Evolutionary conservation across 2,329 filamentous ascomycete genomes (phyloP).

Genomic region (Gnomoniopsis smithogilvyi): DNA sequence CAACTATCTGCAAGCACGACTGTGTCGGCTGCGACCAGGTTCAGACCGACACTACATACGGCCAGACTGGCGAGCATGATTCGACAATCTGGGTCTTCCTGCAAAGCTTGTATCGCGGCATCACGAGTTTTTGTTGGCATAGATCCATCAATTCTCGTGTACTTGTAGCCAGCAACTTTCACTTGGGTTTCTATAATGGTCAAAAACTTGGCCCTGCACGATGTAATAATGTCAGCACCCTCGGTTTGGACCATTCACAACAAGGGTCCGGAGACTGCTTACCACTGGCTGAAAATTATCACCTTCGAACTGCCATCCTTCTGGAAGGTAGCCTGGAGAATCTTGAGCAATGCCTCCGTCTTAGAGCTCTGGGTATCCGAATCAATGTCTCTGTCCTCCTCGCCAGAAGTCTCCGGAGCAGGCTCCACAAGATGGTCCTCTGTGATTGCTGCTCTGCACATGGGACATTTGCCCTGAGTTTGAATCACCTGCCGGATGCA

Average conservation of each 20-base stretch:
- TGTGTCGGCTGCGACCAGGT: constrained; percentile 81
- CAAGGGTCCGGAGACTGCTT: not conserved
- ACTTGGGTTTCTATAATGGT: constrained; percentile 70
- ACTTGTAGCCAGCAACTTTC: constrained; percentile 55
- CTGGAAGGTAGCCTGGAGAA: constrained; percentile 66
- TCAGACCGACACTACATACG: constrained; percentile 82
- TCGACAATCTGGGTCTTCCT: constrained; percentile 62
- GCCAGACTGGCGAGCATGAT: constrained; percentile 79
- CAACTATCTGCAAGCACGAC: constrained; percentile 79
- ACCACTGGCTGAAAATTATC: constrained; percentile 73
- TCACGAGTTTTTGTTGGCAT: constrained; percentile 74
- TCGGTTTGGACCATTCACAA: not conserved
- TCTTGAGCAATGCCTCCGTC: constrained; percentile 73
- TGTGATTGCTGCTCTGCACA: constrained; percentile 71
- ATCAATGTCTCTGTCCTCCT: constrained; percentile 52
- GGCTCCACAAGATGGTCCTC: constrained; percentile 63
- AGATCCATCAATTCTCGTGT: constrained; percentile 73
- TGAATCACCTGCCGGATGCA: constrained; percentile 76
- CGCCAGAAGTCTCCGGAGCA: constrained; percentile 50
- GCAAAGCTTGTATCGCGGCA: constrained; percentile 63
- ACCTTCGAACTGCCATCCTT: constrained; percentile 61
- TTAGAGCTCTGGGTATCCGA: constrained; percentile 72
- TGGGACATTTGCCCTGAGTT: constrained; percentile 75
- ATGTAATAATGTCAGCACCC: not conserved
- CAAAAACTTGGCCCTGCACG: constrained; percentile 58